These are phyloP conservation scores for Ephemerocybe angulata DNA, from an alignment of 768 basidiomycete species.

Conservation along the genomic window DNA sequence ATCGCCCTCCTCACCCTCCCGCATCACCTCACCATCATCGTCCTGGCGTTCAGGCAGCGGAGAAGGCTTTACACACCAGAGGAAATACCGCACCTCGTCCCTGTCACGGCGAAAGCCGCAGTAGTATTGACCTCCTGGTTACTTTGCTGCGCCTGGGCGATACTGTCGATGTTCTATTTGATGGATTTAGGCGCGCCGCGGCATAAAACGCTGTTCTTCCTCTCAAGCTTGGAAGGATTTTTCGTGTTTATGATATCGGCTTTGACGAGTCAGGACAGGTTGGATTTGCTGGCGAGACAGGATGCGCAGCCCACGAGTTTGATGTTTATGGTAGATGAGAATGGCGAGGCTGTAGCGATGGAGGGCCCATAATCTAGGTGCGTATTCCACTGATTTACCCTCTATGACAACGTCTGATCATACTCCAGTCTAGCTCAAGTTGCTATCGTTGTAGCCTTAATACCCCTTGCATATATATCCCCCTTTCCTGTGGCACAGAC, in stretches of 20 bases:
- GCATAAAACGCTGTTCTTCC: neutral
- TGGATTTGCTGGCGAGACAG: conserved; percentile 4
- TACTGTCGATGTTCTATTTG: conserved; percentile 6
- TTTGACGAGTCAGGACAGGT: conserved; percentile 7
- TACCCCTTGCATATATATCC: too few relatives aligned
- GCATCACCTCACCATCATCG: conserved; percentile 9
- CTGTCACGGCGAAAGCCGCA: conserved; percentile 1
- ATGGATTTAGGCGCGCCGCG: conserved; percentile 1
- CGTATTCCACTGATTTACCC: neutral
- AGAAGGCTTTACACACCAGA: neutral
- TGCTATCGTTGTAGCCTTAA: too few relatives aligned
- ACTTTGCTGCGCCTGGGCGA: conserved; percentile 3
- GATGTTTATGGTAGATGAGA: conserved; percentile 3
- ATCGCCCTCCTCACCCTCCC: neutral
- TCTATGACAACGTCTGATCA: too few relatives aligned
- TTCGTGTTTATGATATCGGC: neutral
- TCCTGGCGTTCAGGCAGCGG: conserved; percentile 6
- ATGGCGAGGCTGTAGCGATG: conserved; percentile 2
- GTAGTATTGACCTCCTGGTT: conserved; percentile 4
- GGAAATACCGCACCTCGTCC: conserved; percentile 6
- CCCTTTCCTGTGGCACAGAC: too few relatives aligned
- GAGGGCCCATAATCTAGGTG: conserved; percentile 6
- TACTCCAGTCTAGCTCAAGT: too few relatives aligned
- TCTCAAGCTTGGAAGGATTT: neutral
- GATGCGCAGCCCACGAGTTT: conserved; percentile 5